phyloP scores from a whole-genome alignment of 2,329 filamentous ascomycete species.

The Neopestalotiopsis sp. region DNA sequence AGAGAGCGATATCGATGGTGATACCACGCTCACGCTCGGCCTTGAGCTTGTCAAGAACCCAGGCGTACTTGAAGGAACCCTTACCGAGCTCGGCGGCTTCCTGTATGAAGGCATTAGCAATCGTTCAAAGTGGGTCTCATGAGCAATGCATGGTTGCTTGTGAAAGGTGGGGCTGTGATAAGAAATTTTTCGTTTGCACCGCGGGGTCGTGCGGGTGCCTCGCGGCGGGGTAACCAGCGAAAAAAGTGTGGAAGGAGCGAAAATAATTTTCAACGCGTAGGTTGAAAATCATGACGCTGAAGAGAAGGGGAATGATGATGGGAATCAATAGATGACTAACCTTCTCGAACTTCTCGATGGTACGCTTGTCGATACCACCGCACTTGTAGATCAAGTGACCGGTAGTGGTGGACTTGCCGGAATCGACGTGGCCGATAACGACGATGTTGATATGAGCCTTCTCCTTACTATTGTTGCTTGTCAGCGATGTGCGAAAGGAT shows the following conservation, averaged over 20 bases:
- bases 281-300: background rate
- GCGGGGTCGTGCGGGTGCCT: constrained; percentile 24
- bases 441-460: constrained; percentile 98
- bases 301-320: constrained; percentile 4
- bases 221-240: constrained; percentile 30
- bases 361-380: constrained; percentile 99
- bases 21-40: constrained; percentile 99
- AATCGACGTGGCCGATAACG: constrained; percentile 85
- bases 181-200: constrained; percentile 10
- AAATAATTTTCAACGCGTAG: constrained; percentile 26
- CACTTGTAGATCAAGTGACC: constrained; percentile 98
- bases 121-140: background rate
- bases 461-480: constrained; percentile 72
- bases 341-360: constrained; percentile 99
- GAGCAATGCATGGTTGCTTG: background rate
- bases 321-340: constrained; percentile 56
- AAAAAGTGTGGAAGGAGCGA: constrained; percentile 26
- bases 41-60: constrained; percentile 99
- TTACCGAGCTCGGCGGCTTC: constrained; percentile 99
- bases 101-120: constrained; percentile 48
- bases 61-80: constrained; percentile 99
- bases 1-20: constrained; percentile 99
- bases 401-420: constrained; percentile 93
- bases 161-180: background rate
- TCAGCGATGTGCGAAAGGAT: constrained; percentile 15